Percentiles rank a stretch among this genome's conserved stretches.
Evolutionary conservation across 1,284 basidiomycete genomes (phyloP).

Genomic region (Microbotryomycetes sp.): DNA sequence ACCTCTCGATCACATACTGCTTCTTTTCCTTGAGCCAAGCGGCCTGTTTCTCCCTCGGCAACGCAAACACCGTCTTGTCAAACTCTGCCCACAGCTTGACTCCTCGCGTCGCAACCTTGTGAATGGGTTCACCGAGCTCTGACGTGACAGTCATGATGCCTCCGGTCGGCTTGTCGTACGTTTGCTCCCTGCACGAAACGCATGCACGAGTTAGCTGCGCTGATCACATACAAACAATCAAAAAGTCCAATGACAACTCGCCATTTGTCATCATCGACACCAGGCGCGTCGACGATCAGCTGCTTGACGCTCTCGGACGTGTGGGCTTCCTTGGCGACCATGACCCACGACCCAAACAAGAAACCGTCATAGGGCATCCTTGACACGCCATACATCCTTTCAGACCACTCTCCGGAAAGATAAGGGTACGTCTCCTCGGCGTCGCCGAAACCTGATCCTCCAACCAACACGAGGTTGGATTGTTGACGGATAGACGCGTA

Average conservation of each 20-base stretch:
- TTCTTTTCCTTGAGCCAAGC: slow-evolving; percentile 81
- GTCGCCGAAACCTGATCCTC: slow-evolving; percentile 93
- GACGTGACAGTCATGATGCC: slow-evolving; percentile 95
- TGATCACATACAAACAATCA: not conserved
- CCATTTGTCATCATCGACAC: slow-evolving; percentile 85
- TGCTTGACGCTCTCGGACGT: slow-evolving; percentile 91
- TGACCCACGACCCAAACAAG: slow-evolving; percentile 89
- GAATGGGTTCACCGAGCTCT: slow-evolving; percentile 96
- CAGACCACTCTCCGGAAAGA: slow-evolving; percentile 90
- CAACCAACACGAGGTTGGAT: slow-evolving; percentile 80
- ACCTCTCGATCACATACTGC: slow-evolving; percentile 79
- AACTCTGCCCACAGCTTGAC: slow-evolving; percentile 99
- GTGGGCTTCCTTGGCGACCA: slow-evolving; percentile 97
- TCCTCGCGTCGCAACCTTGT: slow-evolving; percentile 94
- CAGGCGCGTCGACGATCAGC: slow-evolving; percentile 87
- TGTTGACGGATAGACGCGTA: slow-evolving; percentile 86
- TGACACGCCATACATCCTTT: slow-evolving; percentile 69
- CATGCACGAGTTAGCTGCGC: not conserved
- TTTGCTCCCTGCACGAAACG: slow-evolving; percentile 56
- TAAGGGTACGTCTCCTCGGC: slow-evolving; percentile 97
- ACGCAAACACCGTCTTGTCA: slow-evolving; percentile 88
- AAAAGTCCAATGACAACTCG: not conserved
- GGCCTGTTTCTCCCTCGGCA: slow-evolving; percentile 88
- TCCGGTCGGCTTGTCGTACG: slow-evolving; percentile 88
- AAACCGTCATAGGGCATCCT: slow-evolving; percentile 99